Conservation (phyloP, 345 rosid species). For the Psidium guajava region DNA sequence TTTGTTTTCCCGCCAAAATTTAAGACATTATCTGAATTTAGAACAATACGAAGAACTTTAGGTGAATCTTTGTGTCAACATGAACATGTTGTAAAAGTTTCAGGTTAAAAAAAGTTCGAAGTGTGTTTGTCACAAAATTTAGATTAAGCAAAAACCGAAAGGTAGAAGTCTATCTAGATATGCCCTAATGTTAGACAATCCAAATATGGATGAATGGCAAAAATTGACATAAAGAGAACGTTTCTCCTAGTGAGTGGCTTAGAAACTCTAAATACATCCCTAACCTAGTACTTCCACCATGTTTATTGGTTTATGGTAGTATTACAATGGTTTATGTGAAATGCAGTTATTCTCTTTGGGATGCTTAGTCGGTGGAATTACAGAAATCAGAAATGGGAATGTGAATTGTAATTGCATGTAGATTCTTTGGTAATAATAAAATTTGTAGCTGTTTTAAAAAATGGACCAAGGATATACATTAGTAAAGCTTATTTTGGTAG, state of each 20-base stretch:
- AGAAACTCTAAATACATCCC: not conserved
- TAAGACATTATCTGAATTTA: not conserved
- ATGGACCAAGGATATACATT: not conserved
- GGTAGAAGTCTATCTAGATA: not conserved
- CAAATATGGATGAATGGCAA: not conserved
- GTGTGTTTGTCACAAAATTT: not conserved
- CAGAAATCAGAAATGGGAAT: not conserved
- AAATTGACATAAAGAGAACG: not conserved
- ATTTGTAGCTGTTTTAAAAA: not conserved
- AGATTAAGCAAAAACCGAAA: not conserved
- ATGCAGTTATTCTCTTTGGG: not conserved
- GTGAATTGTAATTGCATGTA: not conserved
- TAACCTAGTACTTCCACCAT: not conserved
- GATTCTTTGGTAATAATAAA: not conserved
- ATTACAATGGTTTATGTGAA: not conserved
- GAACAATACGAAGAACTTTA: not conserved
- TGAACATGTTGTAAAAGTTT: no score
- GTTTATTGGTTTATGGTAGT: not conserved
- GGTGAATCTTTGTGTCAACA: no score
- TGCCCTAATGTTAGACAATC: not conserved
- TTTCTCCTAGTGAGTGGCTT: not conserved
- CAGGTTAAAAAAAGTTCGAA: not conserved
- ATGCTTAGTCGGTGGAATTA: not conserved
- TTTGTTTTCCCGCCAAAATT: not conserved
- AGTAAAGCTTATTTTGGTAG: not conserved